These are phyloP conservation scores for Oryza officinalis DNA, from an alignment of 176 grass and related monocot genomes.

Conservation along the genomic window DNA sequence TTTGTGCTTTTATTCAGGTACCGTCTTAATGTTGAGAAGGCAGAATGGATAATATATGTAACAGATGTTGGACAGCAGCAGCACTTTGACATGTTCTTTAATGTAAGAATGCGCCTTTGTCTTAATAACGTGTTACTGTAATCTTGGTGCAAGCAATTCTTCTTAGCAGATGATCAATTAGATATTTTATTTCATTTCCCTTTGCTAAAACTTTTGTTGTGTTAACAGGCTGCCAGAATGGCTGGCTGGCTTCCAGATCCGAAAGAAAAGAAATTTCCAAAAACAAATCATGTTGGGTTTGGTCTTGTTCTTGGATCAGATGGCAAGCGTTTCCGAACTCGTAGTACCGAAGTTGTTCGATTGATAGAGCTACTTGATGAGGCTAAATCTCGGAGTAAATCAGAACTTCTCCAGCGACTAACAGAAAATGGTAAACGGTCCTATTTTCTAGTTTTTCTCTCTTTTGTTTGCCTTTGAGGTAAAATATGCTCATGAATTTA, in stretches of 20 bases:
- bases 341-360: conserved; percentile 81
- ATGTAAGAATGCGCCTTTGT: conserved; percentile 47
- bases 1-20: conserved; percentile 58
- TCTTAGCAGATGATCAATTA: not conserved
- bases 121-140: conserved; percentile 12
- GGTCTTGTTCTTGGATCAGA: conserved; percentile 96
- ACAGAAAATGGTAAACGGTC: conserved; percentile 64
- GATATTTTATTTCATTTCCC: not conserved
- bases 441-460: conserved; percentile 18
- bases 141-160: not conserved
- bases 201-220: conserved; percentile 1
- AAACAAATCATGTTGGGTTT: conserved; percentile 85
- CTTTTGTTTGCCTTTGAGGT: conserved; percentile 19
- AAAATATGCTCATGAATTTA: conserved; percentile 39
- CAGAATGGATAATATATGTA: conserved; percentile 96
- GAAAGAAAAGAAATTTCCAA: conserved; percentile 68
- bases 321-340: conserved; percentile 87
- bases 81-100: conserved; percentile 97
- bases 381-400: conserved; percentile 81
- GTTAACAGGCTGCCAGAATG: conserved; percentile 74
- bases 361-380: conserved; percentile 92
- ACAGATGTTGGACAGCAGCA: conserved; percentile 98
- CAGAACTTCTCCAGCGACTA: conserved; percentile 68
- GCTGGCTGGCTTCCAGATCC: conserved; percentile 70
- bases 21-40: conserved; percentile 77